Evolutionary conservation across 2,329 filamentous ascomycete species (phyloP).

Genomic region (Zasmidium citrigriseum): DNA sequence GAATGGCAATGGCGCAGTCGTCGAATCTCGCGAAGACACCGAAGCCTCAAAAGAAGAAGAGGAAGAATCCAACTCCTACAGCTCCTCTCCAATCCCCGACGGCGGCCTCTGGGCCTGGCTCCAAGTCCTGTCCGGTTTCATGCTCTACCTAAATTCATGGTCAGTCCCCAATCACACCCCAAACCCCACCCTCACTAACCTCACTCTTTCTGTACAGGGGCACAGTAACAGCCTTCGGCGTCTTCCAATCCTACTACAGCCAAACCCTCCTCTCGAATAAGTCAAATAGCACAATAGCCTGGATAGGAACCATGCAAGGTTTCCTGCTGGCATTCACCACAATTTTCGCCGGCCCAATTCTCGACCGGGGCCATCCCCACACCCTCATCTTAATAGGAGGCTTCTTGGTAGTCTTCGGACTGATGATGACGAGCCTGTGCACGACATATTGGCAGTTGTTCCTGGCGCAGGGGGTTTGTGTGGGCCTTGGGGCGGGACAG

Average conservation of each 20-base stretch:
- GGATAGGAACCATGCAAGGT: constrained; percentile 52
- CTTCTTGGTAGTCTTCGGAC: constrained; percentile 46
- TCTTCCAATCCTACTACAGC: constrained; percentile 52
- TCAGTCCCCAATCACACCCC: not conserved
- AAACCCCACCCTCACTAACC: not conserved
- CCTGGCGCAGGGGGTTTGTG: constrained; percentile 53
- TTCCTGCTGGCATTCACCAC: constrained; percentile 53
- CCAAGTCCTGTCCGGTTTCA: constrained; percentile 47
- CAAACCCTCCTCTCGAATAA: not conserved
- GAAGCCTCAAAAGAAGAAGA: not conserved
- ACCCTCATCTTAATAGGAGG: constrained; percentile 41
- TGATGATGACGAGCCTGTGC: constrained; percentile 53
- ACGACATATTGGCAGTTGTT: constrained; percentile 53
- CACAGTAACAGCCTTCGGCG: constrained; percentile 33
- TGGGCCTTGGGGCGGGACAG: constrained; percentile 46
- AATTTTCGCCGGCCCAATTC: constrained; percentile 52
- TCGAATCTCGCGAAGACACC: no score
- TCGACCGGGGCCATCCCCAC: constrained; percentile 50
- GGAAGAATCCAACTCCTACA: not conserved
- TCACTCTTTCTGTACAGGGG: constrained; percentile 18
- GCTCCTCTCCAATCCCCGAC: constrained; percentile 34
- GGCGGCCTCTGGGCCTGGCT: constrained; percentile 48
- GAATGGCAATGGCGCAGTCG: no score
- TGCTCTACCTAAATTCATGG: constrained; percentile 49
- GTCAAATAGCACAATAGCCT: constrained; percentile 41